Percentiles rank a stretch among this genome's conserved stretches.
phyloP scores from a whole-genome alignment of 805 yeast genomes.

The Candida germanica region DNA sequence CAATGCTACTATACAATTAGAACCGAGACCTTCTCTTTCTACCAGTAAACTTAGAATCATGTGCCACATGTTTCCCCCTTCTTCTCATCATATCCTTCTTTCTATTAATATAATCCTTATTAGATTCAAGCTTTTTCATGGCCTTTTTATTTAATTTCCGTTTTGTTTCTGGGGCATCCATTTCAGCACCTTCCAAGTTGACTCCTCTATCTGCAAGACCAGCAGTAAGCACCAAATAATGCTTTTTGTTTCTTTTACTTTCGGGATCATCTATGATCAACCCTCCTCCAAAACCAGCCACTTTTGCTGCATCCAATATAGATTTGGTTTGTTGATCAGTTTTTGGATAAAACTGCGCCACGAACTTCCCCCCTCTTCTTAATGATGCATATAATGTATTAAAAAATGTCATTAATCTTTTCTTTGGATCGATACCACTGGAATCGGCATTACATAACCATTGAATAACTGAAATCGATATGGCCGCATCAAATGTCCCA shows the following conservation, averaged over 20 bases:
- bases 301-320: constrained; percentile 81
- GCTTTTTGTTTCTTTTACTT: constrained; percentile 84
- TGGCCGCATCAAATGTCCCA: constrained; percentile 95
- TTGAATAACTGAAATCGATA: constrained; percentile 91
- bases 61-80: constrained; percentile 86
- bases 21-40: constrained; percentile 53
- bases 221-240: constrained; percentile 85
- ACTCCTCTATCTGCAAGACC: constrained; percentile 73
- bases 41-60: constrained; percentile 89
- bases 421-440: constrained; percentile 75
- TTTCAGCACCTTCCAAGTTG: constrained; percentile 74
- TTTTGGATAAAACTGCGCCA: constrained; percentile 93
- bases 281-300: constrained; percentile 96
- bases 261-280: constrained; percentile 92
- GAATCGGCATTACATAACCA: constrained; percentile 98
- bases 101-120: constrained; percentile 77
- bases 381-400: constrained; percentile 82
- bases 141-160: constrained; percentile 44
- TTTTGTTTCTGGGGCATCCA: constrained; percentile 60
- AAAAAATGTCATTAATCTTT: constrained; percentile 77
- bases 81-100: constrained; percentile 92
- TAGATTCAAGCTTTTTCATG: constrained; percentile 61
- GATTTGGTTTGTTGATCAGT: constrained; percentile 81
- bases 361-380: constrained; percentile 94
- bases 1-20: constrained; percentile 14